Evolutionary conservation across 805 yeast genomes (phyloP).

Genomic region (Kodamaea neixiangensis): DNA sequence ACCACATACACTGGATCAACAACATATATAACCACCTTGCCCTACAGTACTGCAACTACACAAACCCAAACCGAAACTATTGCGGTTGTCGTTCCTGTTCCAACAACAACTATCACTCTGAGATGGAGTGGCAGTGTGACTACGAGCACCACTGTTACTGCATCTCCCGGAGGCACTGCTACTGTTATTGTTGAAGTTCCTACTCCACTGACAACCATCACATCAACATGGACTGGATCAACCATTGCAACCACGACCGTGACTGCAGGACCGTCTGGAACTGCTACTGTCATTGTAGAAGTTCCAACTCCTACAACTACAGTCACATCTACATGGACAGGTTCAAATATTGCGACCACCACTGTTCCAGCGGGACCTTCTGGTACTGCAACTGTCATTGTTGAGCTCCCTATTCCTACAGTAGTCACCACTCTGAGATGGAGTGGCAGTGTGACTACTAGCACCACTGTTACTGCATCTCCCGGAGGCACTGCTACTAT

Average conservation of each 20-base stretch:
- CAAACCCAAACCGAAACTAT: slow-evolving; percentile 16
- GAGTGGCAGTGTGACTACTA: slow-evolving; percentile 8
- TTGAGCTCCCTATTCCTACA: slow-evolving; percentile 14
- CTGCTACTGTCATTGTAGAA: slow-evolving; percentile 25
- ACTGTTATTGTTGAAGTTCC: slow-evolving; percentile 17
- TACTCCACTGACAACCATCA: slow-evolving; percentile 11
- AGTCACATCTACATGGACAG: slow-evolving; percentile 13
- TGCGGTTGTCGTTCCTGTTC: slow-evolving; percentile 14
- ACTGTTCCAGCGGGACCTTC: slow-evolving; percentile 15
- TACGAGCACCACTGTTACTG: slow-evolving; percentile 9
- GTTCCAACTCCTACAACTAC: slow-evolving; percentile 15
- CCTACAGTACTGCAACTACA: slow-evolving; percentile 10
- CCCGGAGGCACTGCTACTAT: slow-evolving; percentile 12
- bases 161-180: slow-evolving; percentile 11
- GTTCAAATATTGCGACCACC: slow-evolving; percentile 12
- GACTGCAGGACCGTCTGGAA: slow-evolving; percentile 16
- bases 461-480: slow-evolving; percentile 8
- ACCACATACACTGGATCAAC: slow-evolving; percentile 8
- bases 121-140: slow-evolving; percentile 12
- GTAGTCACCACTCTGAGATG: slow-evolving; percentile 7
- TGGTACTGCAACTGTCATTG: slow-evolving; percentile 24
- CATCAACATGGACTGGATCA: slow-evolving; percentile 13
- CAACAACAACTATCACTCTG: slow-evolving; percentile 10
- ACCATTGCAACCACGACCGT: slow-evolving; percentile 14
- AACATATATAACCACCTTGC: slow-evolving; percentile 5